Percentiles rank a stretch among this genome's conserved stretches.
These are phyloP conservation scores for Penicillium desertorum DNA, from an alignment of 495 filamentous ascomycete species.

Conservation along the genomic window DNA sequence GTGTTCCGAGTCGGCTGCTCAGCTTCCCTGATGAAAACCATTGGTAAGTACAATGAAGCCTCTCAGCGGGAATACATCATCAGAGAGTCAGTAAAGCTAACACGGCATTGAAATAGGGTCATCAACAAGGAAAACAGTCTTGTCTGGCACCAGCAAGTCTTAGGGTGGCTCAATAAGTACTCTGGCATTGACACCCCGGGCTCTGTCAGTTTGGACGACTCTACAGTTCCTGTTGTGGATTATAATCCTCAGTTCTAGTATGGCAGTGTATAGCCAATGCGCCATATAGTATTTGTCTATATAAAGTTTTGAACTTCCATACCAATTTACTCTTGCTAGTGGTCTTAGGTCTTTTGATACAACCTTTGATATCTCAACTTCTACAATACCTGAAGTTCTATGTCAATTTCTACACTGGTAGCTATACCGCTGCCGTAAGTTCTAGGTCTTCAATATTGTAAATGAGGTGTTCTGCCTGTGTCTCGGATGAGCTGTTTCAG, in stretches of 20 bases:
- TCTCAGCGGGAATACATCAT: neutral
- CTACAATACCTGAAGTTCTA: no score
- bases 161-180: constrained; percentile 51
- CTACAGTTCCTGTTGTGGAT: constrained; percentile 34
- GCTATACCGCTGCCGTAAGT: neutral
- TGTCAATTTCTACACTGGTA: no score
- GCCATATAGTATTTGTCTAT: no score
- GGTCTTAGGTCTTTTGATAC: no score
- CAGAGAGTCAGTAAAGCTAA: neutral
- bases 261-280: no score
- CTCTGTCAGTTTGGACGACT: constrained; percentile 39
- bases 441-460: neutral
- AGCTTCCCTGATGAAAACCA: constrained; percentile 57
- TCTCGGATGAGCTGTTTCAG: neutral
- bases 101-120: constrained; percentile 25
- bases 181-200: constrained; percentile 31
- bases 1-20: constrained; percentile 58
- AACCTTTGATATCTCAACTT: no score
- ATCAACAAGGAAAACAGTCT: constrained; percentile 43
- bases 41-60: constrained; percentile 27
- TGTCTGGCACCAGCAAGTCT: constrained; percentile 50
- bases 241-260: constrained; percentile 25
- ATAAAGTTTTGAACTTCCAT: no score
- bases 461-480: neutral
- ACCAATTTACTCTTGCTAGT: no score